phyloP scores from a whole-genome alignment of 2,329 filamentous ascomycete genomes.

The Pyricularia pennisetigena region DNA sequence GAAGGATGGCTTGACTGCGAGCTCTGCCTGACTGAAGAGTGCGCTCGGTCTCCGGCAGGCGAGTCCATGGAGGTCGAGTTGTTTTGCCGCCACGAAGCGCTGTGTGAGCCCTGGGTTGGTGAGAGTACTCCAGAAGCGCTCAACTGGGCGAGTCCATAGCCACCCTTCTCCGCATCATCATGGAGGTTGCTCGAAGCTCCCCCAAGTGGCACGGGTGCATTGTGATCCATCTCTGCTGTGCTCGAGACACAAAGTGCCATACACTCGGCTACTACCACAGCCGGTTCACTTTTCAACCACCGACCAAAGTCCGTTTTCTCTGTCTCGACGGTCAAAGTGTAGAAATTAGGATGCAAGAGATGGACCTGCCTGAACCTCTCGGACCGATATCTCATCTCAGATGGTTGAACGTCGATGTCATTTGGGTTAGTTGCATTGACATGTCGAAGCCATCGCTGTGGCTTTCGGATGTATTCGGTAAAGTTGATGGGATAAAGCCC shows the following conservation, averaged over 20 bases:
- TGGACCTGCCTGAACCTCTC: constrained; percentile 66
- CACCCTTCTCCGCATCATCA: constrained; percentile 6
- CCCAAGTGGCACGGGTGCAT: constrained; percentile 3
- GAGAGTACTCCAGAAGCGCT: constrained; percentile 25
- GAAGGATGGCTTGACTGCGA: constrained; percentile 45
- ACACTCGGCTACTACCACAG: constrained; percentile 72
- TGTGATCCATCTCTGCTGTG: not conserved
- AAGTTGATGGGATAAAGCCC: constrained; percentile 80
- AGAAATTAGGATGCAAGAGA: constrained; percentile 76
- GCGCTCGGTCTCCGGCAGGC: constrained; percentile 25
- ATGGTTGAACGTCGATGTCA: constrained; percentile 68
- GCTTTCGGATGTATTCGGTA: constrained; percentile 77
- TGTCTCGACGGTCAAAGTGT: constrained; percentile 66
- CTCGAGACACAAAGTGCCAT: constrained; percentile 50
- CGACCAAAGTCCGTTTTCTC: constrained; percentile 67
- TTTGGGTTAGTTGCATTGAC: constrained; percentile 60
- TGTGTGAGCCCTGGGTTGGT: constrained; percentile 25
- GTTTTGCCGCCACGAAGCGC: constrained; percentile 21
- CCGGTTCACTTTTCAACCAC: constrained; percentile 71
- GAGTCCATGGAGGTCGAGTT: constrained; percentile 39
- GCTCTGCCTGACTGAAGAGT: constrained; percentile 27
- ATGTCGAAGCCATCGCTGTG: constrained; percentile 66
- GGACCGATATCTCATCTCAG: constrained; percentile 65
- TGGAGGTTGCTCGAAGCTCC: not conserved
- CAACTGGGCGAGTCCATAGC: constrained; percentile 21